These are phyloP conservation scores for Cornus florida DNA, from an alignment of 148 eudicot genomes.

Conservation along the genomic window DNA sequence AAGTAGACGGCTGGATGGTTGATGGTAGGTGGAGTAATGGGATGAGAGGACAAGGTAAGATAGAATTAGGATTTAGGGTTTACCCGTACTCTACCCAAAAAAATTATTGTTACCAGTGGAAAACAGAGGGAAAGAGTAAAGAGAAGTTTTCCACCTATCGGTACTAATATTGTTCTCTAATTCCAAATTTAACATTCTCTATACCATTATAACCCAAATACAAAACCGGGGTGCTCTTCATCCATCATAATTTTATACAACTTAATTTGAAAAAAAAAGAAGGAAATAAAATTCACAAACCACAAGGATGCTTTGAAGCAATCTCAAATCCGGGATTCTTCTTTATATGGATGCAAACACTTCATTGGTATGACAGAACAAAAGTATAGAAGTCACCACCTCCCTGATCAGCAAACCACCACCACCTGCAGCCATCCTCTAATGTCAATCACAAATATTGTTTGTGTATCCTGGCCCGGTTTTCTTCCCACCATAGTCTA, in stretches of 20 bases:
- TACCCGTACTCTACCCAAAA: no score
- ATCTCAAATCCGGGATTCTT: background rate
- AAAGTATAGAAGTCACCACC: slow-evolving; percentile 9
- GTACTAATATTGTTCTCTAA: background rate
- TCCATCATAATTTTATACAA: background rate
- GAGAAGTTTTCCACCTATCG: background rate
- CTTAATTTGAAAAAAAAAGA: background rate
- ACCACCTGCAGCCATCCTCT: background rate
- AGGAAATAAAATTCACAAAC: background rate
- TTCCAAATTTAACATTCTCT: slow-evolving; percentile 2
- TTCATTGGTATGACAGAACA: background rate
- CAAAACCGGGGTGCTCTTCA: background rate
- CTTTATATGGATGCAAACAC: background rate
- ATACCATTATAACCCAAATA: slow-evolving; percentile 11
- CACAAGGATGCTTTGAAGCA: slow-evolving; percentile 4
- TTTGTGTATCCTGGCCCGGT: slow-evolving; percentile 82
- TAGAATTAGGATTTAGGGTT: no score
- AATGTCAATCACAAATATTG: slow-evolving; percentile 56
- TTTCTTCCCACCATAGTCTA: slow-evolving; percentile 97
- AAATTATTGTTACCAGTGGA: no score
- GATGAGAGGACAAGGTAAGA: no score
- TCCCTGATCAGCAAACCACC: slow-evolving; percentile 5
- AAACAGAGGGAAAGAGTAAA: background rate
- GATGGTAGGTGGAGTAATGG: no score
- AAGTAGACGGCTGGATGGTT: no score